A percentile compares a stretch with the other conserved stretches of the same genome.
Conservation (phyloP, 2,329 filamentous ascomycete genomes). For the Pestalotiopsis sp. region DNA sequence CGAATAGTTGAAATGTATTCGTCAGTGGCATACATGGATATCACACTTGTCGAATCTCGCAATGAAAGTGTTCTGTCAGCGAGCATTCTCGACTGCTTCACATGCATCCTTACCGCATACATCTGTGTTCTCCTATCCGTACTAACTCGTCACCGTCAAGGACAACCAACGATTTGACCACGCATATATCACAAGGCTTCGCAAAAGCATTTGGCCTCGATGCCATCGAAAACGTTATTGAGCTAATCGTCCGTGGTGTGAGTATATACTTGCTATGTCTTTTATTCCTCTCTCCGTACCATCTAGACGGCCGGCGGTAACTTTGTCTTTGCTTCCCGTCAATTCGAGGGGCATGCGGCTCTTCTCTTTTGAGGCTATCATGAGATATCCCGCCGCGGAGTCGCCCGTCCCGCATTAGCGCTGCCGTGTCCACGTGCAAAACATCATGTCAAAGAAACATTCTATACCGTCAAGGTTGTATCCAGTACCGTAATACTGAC, state of each 20-base stretch:
- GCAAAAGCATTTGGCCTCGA: constrained; percentile 47
- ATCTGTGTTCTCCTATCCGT: too few species aligned
- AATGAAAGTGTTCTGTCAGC: too few species aligned
- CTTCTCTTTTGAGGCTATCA: not conserved
- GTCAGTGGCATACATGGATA: too few species aligned
- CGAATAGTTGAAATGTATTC: too few species aligned
- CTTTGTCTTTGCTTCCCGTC: not conserved
- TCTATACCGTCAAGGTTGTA: not conserved
- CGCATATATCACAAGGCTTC: constrained; percentile 46
- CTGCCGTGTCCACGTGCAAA: not conserved
- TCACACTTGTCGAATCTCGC: too few species aligned
- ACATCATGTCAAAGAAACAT: not conserved
- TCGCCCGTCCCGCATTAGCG: not conserved
- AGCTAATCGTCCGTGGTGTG: constrained; percentile 52
- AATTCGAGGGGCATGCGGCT: not conserved
- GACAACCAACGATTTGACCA: constrained; percentile 59
- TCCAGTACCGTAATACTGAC: not conserved
- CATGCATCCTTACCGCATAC: too few species aligned
- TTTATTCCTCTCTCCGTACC: not conserved
- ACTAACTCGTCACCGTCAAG: constrained; percentile 31
- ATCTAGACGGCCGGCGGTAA: not conserved
- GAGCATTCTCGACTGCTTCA: too few species aligned
- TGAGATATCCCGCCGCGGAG: not conserved
- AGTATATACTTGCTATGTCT: constrained; percentile 25
- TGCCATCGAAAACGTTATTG: constrained; percentile 43